phyloP scores from a whole-genome alignment of 2,329 filamentous ascomycete genomes.

The Pseudocercospora pini-densiflorae region DNA sequence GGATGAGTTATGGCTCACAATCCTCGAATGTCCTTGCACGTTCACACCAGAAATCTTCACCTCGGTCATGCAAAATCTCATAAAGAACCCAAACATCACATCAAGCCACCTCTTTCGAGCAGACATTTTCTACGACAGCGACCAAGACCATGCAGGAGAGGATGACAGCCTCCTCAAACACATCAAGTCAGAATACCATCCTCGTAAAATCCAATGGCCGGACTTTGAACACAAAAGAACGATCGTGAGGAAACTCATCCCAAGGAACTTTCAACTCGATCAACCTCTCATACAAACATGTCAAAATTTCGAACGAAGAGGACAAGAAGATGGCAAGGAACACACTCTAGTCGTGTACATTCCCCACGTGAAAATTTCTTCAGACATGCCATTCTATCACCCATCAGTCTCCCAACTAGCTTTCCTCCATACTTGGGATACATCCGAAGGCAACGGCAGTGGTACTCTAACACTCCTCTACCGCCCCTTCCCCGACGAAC shows the following conservation, averaged over 20 bases:
- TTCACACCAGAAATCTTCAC: slow-evolving; percentile 69
- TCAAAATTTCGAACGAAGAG: slow-evolving; percentile 59
- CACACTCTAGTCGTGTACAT: slow-evolving; percentile 73
- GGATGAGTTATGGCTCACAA: slow-evolving; percentile 35
- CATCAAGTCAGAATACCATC: slow-evolving; percentile 47
- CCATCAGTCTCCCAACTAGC: slow-evolving; percentile 75
- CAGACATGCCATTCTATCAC: slow-evolving; percentile 84
- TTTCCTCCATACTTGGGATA: slow-evolving; percentile 71
- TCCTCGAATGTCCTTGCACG: slow-evolving; percentile 52
- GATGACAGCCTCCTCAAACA: slow-evolving; percentile 44
- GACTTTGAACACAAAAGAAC: slow-evolving; percentile 60
- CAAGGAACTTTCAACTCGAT: slow-evolving; percentile 79
- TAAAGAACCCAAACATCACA: slow-evolving; percentile 80
- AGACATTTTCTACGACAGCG: slow-evolving; percentile 68
- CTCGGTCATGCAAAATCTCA: slow-evolving; percentile 72
- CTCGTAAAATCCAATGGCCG: slow-evolving; percentile 24
- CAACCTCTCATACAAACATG: slow-evolving; percentile 80
- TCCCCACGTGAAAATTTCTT: slow-evolving; percentile 67
- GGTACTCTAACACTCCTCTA: slow-evolving; percentile 22
- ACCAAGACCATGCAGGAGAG: slow-evolving; percentile 30
- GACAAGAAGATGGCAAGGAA: slow-evolving; percentile 17
- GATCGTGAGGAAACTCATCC: slow-evolving; percentile 77
- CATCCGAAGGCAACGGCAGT: slow-evolving; percentile 16
- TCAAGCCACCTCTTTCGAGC: slow-evolving; percentile 78
- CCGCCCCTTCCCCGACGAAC: slow-evolving; percentile 47